phyloP scores from a whole-genome alignment of 345 rosid species.

The Ceriops tagal region DNA sequence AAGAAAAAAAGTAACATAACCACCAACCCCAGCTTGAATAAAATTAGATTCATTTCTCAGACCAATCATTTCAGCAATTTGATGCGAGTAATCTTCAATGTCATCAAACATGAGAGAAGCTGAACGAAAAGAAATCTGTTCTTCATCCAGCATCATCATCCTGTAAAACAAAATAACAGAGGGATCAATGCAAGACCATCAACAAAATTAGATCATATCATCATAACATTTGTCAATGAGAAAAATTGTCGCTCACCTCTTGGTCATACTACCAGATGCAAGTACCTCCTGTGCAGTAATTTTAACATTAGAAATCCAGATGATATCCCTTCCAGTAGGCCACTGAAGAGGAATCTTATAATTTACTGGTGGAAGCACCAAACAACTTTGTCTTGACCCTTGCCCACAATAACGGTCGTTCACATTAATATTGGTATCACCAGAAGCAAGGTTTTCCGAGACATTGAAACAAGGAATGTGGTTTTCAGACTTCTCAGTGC shows the following conservation, averaged over 20 bases:
- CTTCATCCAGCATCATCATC: slow-evolving; percentile 98
- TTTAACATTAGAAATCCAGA: slow-evolving; percentile 82
- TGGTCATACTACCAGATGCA: slow-evolving; percentile 90
- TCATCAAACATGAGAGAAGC: slow-evolving; percentile 83
- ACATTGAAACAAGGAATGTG: slow-evolving; percentile 81
- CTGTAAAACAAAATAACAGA: slow-evolving; percentile 36
- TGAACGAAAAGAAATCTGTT: slow-evolving; percentile 92
- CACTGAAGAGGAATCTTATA: slow-evolving; percentile 91
- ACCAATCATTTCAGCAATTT: slow-evolving; percentile 96
- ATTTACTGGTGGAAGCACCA: slow-evolving; percentile 63
- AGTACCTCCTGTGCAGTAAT: slow-evolving; percentile 90
- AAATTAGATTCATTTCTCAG: slow-evolving; percentile 78
- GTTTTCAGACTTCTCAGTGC: slow-evolving; percentile 64
- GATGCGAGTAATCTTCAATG: slow-evolving; percentile 96
- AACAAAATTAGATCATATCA: slow-evolving; percentile 1
- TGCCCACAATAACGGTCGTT: slow-evolving; percentile 64
- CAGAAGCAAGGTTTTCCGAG: slow-evolving; percentile 54
- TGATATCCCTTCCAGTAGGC: slow-evolving; percentile 94
- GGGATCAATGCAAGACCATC: slow-evolving; percentile 7
- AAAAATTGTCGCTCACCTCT: slow-evolving; percentile 49
- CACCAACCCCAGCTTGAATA: slow-evolving; percentile 83
- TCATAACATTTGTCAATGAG: background rate
- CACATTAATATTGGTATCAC: slow-evolving; percentile 51
- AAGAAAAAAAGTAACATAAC: background rate
- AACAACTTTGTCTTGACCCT: slow-evolving; percentile 54